phyloP scores from a whole-genome alignment of 108 stramenopile species.

The Nannochloropsis granulata region DNA sequence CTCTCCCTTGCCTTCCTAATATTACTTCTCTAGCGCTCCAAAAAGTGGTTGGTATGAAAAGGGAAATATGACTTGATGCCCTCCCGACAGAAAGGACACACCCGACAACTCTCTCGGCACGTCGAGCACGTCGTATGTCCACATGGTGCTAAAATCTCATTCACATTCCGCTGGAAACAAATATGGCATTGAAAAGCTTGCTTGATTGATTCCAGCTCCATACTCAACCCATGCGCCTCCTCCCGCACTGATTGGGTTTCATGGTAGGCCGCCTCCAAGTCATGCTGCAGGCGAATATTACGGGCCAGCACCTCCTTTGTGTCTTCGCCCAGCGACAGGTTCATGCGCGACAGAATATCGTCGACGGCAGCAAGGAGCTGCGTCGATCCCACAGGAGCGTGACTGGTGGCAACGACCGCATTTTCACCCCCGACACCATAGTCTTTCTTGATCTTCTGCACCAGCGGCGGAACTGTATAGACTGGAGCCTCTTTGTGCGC shows the following conservation, averaged over 20 bases:
- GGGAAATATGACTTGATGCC: not conserved
- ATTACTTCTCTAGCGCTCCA: not conserved
- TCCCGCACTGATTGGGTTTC: not conserved
- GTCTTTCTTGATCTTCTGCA: not conserved
- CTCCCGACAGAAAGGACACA: not conserved
- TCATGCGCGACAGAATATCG: not conserved
- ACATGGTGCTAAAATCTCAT: not conserved
- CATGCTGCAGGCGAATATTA: not conserved
- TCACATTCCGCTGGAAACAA: not conserved
- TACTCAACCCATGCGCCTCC: not conserved
- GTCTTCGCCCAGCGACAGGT: not conserved
- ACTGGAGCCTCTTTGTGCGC: too few relatives aligned
- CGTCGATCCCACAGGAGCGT: not conserved
- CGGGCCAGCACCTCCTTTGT: not conserved
- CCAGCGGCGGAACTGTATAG: not conserved
- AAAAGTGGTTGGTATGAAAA: not conserved
- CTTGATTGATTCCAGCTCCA: not conserved
- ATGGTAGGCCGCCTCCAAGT: not conserved
- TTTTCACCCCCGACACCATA: not conserved
- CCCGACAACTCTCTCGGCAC: not conserved
- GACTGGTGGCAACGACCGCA: not conserved
- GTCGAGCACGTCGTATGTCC: not conserved
- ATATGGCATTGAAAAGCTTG: not conserved
- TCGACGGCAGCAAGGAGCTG: not conserved
- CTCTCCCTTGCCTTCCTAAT: too few relatives aligned